These are phyloP conservation scores for Ceratobasidium sp. DNA, from an alignment of 1,284 basidiomycete species.

Conservation along the genomic window DNA sequence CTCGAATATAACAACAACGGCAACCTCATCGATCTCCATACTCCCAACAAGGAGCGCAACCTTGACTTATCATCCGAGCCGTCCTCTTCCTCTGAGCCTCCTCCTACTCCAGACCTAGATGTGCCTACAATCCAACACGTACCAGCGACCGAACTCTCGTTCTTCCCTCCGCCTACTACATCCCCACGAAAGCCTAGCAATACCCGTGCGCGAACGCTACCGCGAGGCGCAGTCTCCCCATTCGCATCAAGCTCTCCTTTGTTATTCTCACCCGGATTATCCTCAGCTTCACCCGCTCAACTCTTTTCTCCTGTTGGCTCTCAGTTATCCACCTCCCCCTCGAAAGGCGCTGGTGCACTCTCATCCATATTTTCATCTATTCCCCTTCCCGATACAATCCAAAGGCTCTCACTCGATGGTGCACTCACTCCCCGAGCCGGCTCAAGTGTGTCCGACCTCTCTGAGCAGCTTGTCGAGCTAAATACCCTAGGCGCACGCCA, in stretches of 20 bases:
- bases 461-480: constrained; percentile 22
- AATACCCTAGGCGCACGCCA: not conserved
- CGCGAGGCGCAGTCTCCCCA: constrained; percentile 12
- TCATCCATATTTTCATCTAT: constrained; percentile 29
- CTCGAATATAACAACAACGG: constrained; percentile 5
- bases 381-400: constrained; percentile 27
- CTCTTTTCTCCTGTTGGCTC: constrained; percentile 13
- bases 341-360: constrained; percentile 8
- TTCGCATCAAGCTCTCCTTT: constrained; percentile 11
- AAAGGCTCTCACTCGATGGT: constrained; percentile 27
- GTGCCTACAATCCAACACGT: constrained; percentile 57
- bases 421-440: constrained; percentile 14
- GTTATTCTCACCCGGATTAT: constrained; percentile 15
- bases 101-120: constrained; percentile 36
- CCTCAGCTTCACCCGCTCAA: constrained; percentile 12
- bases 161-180: constrained; percentile 61
- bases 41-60: constrained; percentile 19
- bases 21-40: constrained; percentile 23
- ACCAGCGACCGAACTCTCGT: constrained; percentile 63
- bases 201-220: not conserved
- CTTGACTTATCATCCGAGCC: not conserved
- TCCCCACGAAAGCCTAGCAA: not conserved
- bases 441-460: constrained; percentile 18
- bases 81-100: constrained; percentile 13
- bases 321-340: constrained; percentile 15